phyloP scores from a whole-genome alignment of 108 stramenopile species.

The Bacterosira constricta region DNA sequence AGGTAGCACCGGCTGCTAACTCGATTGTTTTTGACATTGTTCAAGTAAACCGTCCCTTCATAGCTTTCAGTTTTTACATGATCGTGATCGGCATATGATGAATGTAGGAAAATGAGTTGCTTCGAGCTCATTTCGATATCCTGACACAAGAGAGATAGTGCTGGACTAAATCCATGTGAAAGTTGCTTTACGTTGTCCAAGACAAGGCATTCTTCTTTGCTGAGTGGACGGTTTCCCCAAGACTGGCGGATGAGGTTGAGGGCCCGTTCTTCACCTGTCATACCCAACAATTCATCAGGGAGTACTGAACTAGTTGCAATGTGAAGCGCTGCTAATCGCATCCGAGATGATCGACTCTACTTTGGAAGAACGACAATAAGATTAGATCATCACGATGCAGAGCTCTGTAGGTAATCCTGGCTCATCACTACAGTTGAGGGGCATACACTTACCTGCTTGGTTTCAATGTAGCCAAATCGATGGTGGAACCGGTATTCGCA shows the following conservation, averaged over 20 bases:
- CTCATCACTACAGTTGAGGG: background rate
- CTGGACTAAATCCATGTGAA: constrained; percentile 15
- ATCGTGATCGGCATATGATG: background rate
- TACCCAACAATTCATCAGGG: constrained; percentile 37
- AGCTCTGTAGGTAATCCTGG: too few relatives aligned
- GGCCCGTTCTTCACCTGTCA: constrained; percentile 56
- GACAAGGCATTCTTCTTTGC: constrained; percentile 13
- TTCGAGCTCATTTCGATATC: constrained; percentile 13
- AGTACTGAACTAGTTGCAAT: constrained; percentile 47
- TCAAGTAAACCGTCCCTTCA: constrained; percentile 28
- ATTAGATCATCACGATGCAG: too few relatives aligned
- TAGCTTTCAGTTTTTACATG: background rate
- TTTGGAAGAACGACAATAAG: too few relatives aligned
- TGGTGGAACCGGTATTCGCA: constrained; percentile 23
- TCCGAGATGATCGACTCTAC: constrained; percentile 32
- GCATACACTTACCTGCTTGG: constrained; percentile 18
- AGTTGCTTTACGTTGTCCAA: constrained; percentile 42
- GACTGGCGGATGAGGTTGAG: constrained; percentile 45
- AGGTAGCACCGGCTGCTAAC: constrained; percentile 16
- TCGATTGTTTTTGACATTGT: constrained; percentile 5
- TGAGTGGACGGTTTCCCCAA: constrained; percentile 49
- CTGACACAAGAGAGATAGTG: constrained; percentile 24
- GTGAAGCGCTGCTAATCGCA: constrained; percentile 50
- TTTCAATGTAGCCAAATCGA: constrained; percentile 27
- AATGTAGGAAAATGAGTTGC: constrained; percentile 21